A percentile compares a stretch with the other conserved stretches of the same genome.
These are phyloP conservation scores for Cichorium intybus DNA, from an alignment of 140 eudicot species.

Conservation along the genomic window DNA sequence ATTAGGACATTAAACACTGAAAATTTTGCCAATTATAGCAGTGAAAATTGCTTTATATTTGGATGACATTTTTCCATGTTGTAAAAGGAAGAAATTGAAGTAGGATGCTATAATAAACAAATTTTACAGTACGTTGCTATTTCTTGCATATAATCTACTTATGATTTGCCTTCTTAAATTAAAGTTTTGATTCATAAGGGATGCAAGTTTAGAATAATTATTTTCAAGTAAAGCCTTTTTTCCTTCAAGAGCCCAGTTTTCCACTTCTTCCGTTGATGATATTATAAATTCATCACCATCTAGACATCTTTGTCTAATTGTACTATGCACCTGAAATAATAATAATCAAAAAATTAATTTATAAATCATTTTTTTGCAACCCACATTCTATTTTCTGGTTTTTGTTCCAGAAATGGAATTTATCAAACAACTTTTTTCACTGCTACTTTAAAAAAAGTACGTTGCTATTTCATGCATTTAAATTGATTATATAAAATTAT, in stretches of 20 bases:
- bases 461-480: too few species aligned
- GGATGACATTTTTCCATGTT: too few species aligned
- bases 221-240: constrained; percentile 57
- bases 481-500: too few species aligned
- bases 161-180: constrained; percentile 93
- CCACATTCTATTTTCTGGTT: too few species aligned
- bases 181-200: constrained; percentile 86
- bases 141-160: too few species aligned
- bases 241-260: constrained; percentile 77
- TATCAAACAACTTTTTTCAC: too few species aligned
- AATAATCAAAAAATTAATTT: constrained; percentile 29
- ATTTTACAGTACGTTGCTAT: neutral
- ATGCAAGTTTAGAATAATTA: constrained; percentile 61
- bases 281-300: constrained; percentile 39
- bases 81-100: too few species aligned
- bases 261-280: constrained; percentile 66
- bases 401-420: too few species aligned
- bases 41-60: too few species aligned
- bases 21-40: neutral
- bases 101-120: too few species aligned
- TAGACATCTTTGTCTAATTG: constrained; percentile 45
- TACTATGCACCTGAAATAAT: constrained; percentile 33
- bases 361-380: constrained; percentile 45
- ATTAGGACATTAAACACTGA: too few species aligned
- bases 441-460: too few species aligned